A percentile compares a stretch with the other conserved stretches of the same genome.
Conservation (phyloP, 441 rosid species). For the Populus tomentosa region DNA sequence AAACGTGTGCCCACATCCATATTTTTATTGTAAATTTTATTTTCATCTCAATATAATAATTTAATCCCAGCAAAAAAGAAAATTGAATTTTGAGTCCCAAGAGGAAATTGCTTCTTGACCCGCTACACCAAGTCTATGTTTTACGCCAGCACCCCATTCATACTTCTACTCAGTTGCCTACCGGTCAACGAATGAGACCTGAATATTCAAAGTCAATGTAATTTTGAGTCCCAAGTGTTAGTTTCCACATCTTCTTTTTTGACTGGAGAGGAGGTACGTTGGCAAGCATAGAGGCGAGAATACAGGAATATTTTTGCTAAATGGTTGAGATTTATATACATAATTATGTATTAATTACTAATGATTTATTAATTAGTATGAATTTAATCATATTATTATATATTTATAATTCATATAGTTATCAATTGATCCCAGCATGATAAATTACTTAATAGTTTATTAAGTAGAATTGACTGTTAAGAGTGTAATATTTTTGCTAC, state of each 20-base stretch:
- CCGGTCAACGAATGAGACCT: neutral
- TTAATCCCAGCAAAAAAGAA: too few species aligned
- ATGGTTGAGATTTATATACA: too few species aligned
- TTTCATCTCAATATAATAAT: too few species aligned
- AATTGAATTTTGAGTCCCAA: too few species aligned
- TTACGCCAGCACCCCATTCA: neutral
- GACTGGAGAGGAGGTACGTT: neutral
- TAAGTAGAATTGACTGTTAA: neutral
- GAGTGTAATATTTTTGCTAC: neutral
- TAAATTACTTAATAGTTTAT: neutral
- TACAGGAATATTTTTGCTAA: too few species aligned
- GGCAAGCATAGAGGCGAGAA: too few species aligned
- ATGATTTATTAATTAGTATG: neutral
- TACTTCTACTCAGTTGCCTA: too few species aligned
- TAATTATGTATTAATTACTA: neutral
- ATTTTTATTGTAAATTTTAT: too few species aligned
- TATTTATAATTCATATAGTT: neutral
- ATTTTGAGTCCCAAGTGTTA: too few species aligned
- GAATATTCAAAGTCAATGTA: neutral
- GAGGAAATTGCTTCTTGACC: neutral
- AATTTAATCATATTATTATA: too few species aligned
- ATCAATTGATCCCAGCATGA: neutral
- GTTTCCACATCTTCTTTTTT: neutral
- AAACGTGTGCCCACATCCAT: too few species aligned
- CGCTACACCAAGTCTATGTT: neutral